Percentiles rank a stretch among this genome's conserved stretches.
Conservation (phyloP, 2,329 filamentous ascomycete genomes). For the Coniochaeta ligniaria region DNA sequence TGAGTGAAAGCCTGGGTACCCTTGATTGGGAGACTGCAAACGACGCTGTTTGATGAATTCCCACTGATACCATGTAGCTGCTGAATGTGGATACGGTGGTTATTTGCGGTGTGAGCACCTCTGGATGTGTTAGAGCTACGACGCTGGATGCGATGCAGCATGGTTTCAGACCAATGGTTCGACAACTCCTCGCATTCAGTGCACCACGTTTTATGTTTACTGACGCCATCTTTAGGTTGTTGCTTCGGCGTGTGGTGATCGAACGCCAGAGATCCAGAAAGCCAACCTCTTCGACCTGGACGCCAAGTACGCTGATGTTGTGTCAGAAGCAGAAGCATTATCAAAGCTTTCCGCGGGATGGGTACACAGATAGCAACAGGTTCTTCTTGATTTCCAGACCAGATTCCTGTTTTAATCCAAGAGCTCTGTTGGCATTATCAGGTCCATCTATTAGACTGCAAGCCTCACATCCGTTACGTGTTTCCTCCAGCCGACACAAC, state of each 20-base stretch:
- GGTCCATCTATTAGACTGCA: too few species aligned
- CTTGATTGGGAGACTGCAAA: background rate
- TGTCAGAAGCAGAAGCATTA: conserved; percentile 30
- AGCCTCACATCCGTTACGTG: too few species aligned
- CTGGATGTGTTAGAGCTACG: conserved; percentile 34
- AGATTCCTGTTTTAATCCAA: too few species aligned
- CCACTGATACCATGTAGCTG: too few species aligned
- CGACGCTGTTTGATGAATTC: too few species aligned
- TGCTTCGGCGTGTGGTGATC: conserved; percentile 31
- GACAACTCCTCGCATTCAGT: too few species aligned
- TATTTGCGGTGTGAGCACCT: conserved; percentile 40
- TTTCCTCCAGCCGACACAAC: too few species aligned
- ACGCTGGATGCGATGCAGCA: conserved; percentile 31
- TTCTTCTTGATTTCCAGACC: too few species aligned
- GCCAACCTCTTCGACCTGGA: conserved; percentile 36
- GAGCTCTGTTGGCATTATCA: too few species aligned
- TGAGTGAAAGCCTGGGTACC: background rate
- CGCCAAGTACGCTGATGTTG: conserved; percentile 36
- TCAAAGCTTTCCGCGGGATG: conserved; percentile 4
- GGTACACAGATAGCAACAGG: too few species aligned
- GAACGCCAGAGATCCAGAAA: conserved; percentile 32
- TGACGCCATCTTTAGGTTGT: too few species aligned
- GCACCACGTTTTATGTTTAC: too few species aligned
- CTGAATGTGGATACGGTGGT: conserved; percentile 32
- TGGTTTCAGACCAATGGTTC: conserved; percentile 25